Conservation (phyloP, 2,329 filamentous ascomycete genomes). For the Nannizziopsis arthrosporioides region DNA sequence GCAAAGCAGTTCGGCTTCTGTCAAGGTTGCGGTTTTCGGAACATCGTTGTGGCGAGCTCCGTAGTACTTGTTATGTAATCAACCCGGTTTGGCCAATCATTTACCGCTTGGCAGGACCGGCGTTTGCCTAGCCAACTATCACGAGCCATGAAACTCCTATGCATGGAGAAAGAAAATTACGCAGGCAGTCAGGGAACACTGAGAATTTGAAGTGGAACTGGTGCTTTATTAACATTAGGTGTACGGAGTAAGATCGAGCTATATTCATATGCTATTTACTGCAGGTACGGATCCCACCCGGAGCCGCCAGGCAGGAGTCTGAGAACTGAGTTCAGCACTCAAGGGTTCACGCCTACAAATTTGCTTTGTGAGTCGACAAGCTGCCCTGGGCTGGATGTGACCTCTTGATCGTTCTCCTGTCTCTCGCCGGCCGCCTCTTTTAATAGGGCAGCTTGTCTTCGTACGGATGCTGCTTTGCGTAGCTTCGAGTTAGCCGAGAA, state of each 20-base stretch:
- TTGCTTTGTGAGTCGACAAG: not conserved
- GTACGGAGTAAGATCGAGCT: too few relatives aligned
- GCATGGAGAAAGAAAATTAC: too few relatives aligned
- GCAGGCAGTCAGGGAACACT: too few relatives aligned
- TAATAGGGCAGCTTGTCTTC: conserved; percentile 28
- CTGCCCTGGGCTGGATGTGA: not conserved
- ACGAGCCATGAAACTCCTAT: too few relatives aligned
- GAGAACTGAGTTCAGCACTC: not conserved
- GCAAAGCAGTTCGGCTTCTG: not conserved
- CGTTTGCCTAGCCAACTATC: too few relatives aligned
- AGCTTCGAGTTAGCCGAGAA: conserved; percentile 41
- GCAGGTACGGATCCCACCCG: not conserved
- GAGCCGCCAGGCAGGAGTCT: not conserved
- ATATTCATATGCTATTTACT: too few relatives aligned
- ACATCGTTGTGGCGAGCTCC: conserved; percentile 26
- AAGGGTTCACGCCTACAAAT: not conserved
- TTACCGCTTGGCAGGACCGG: too few relatives aligned
- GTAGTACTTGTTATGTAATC: not conserved
- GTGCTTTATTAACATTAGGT: too few relatives aligned
- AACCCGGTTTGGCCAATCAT: not conserved
- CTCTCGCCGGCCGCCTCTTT: conserved; percentile 23
- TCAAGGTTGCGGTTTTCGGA: conserved; percentile 17
- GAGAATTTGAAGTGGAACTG: too few relatives aligned
- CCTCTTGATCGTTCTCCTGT: not conserved
- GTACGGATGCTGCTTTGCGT: conserved; percentile 27